Base-by-base conservation (phyloP, 371 early-diverging fungal genomes). In the Mortierella sp. region DNA sequence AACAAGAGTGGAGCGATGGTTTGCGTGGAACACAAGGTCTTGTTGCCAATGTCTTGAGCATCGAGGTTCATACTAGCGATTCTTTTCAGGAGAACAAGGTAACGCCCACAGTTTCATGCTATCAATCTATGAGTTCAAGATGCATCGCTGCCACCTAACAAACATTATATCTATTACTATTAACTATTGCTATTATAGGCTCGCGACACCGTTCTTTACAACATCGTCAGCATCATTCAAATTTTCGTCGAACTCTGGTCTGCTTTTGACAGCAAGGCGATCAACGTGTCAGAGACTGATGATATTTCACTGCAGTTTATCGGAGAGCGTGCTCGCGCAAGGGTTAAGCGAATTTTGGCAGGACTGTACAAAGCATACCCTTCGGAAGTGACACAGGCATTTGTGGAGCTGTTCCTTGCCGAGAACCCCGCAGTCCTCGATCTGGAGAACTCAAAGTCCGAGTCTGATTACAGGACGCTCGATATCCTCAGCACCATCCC, bases 381-480 rank as follows among this genome's bases (percentile, higher is more conserved):
- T 1, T 86, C 89, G 0, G 93, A 95, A 70, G 89, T 93, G 29
- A 89, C 94, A 8, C 95, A 95, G 79, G 92, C 92, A 0, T 91
- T 92, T 74, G 90, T 89, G 14, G 93, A 94, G 72, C 88, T 94
- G 29, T 93, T 93, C 75, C 91, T 90, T 75, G 89, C 91, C 18
- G 93, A 92, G 48, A 94, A 94, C 73, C 92, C 93, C 21, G 75
- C 83, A 54, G 90, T 73, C 0, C 54, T 84, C 79, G 88, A 87
- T 77, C 35, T 82, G 44, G 81, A 85, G 32, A 82, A 58, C 51
- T 58, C 51, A 44, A 82, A 79, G 44, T 75, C 48, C 24, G 80
- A 86, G 16, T 77, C 80, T 60, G 88, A 91, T 35, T 82, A 86
- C 58, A 77, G 88, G 18, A 89, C 90, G 0, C 75, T 94, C 21